Conservation (phyloP, 2,329 filamentous ascomycete genomes). For the Didymella pinodella region DNA sequence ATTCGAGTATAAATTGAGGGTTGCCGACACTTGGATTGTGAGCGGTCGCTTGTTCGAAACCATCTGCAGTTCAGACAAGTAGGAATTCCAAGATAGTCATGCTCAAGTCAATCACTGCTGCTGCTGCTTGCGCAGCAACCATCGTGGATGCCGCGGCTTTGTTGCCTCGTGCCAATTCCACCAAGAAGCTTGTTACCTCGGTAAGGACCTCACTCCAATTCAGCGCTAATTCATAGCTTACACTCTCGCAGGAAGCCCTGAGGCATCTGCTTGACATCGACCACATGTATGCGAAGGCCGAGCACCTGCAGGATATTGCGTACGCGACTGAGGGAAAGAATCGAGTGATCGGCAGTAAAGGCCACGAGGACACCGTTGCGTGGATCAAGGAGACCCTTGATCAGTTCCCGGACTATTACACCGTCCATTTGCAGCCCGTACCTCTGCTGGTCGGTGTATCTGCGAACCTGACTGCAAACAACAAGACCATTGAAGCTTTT, state of each 20-base stretch:
- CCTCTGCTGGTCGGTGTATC: constrained; percentile 33
- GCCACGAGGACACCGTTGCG: constrained; percentile 52
- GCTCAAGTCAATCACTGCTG: constrained; percentile 34
- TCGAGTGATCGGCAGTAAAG: constrained; percentile 52
- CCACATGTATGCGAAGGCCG: constrained; percentile 40
- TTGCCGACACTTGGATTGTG: background rate
- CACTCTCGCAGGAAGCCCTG: constrained; percentile 31
- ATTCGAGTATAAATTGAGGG: constrained; percentile 23
- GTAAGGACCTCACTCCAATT: constrained; percentile 17
- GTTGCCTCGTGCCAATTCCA: constrained; percentile 29
- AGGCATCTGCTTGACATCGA: constrained; percentile 37
- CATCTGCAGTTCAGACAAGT: background rate
- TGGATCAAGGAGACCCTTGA: constrained; percentile 47
- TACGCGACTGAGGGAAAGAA: constrained; percentile 52
- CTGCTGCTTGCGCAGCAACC: constrained; percentile 32
- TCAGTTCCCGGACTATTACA: constrained; percentile 49
- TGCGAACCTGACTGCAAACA: constrained; percentile 43
- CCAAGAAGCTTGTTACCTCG: constrained; percentile 38
- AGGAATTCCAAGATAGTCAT: constrained; percentile 24
- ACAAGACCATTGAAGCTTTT: constrained; percentile 37
- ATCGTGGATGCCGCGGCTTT: constrained; percentile 34
- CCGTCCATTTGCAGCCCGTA: constrained; percentile 44
- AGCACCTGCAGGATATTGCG: constrained; percentile 50
- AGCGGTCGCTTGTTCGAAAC: background rate
- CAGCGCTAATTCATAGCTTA: background rate